A percentile compares a stretch with the other conserved stretches of the same genome.
phyloP scores from a whole-genome alignment of 352 stramenopile genomes.

The Phytopythium chamaehyphon region DNA sequence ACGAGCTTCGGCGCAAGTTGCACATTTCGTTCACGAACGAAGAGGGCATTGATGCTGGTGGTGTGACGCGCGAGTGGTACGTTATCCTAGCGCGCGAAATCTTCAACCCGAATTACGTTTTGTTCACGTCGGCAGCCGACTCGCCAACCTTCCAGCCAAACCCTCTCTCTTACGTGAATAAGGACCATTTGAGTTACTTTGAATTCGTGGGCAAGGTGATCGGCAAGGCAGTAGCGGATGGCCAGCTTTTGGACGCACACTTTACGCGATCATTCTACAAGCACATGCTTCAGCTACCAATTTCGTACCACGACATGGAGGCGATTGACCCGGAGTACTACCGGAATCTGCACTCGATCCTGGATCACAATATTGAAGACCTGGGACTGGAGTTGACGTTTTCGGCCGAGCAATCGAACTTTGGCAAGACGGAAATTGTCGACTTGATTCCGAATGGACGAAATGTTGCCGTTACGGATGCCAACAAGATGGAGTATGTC shows the following conservation, averaged over 20 bases:
- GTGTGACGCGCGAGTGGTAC: constrained; percentile 98
- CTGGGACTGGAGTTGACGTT: constrained; percentile 92
- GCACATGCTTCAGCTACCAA: constrained; percentile 97
- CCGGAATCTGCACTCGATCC: constrained; percentile 90
- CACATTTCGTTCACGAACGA: constrained; percentile 98
- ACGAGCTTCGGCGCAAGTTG: constrained; percentile 96
- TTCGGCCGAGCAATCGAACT: constrained; percentile 88
- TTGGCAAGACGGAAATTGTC: constrained; percentile 83
- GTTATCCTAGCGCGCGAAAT: constrained; percentile 99
- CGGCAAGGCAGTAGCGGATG: constrained; percentile 98
- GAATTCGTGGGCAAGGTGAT: constrained; percentile 98
- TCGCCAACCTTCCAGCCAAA: constrained; percentile 99
- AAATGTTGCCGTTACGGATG: constrained; percentile 86
- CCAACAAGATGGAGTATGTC: constrained; percentile 94
- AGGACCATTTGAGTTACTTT: constrained; percentile 99
- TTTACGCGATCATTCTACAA: constrained; percentile 99
- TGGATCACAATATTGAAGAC: constrained; percentile 83
- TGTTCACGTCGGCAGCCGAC: constrained; percentile 99
- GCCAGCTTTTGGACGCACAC: constrained; percentile 97
- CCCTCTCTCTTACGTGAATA: constrained; percentile 97
- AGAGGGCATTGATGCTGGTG: constrained; percentile 98
- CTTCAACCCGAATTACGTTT: constrained; percentile 99
- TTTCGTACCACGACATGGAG: constrained; percentile 99
- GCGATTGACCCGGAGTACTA: constrained; percentile 97
- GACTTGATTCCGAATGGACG: constrained; percentile 89